These are phyloP conservation scores for Rhazya stricta DNA, from an alignment of 257 asterid genomes.

Conservation along the genomic window DNA sequence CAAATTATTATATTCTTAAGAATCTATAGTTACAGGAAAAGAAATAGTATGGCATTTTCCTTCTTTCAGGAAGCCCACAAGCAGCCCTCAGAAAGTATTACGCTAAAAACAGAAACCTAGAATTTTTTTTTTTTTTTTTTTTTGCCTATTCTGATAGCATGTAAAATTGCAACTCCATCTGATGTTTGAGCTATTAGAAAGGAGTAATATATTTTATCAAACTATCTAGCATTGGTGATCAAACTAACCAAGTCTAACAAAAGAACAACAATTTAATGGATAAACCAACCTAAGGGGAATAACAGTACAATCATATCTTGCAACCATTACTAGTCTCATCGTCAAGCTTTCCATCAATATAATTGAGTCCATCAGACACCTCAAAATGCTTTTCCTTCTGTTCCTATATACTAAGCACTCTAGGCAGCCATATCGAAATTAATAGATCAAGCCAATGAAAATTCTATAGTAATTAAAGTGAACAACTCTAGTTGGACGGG, in stretches of 20 bases:
- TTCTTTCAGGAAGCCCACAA: neutral
- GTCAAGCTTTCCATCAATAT: neutral
- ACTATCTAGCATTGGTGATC: neutral
- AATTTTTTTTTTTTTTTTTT: too few relatives aligned
- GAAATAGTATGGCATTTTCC: neutral
- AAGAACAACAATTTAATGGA: neutral
- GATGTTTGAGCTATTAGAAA: neutral
- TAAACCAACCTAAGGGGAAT: neutral
- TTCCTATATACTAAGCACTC: neutral
- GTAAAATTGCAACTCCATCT: neutral
- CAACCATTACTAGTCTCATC: neutral
- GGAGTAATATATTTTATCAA: neutral
- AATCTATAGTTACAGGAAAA: neutral
- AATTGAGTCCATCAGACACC: neutral
- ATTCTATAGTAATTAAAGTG: neutral
- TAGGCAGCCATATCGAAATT: neutral
- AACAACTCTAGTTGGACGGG: neutral
- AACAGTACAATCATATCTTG: neutral
- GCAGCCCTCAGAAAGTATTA: neutral
- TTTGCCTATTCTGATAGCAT: neutral
- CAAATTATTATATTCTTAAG: neutral
- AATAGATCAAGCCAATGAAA: neutral
- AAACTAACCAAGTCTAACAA: neutral
- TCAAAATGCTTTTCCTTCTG: neutral
- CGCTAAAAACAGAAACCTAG: neutral